Base-by-base conservation (phyloP, 2,329 filamentous ascomycete genomes). In the Apiospora hydei region DNA sequence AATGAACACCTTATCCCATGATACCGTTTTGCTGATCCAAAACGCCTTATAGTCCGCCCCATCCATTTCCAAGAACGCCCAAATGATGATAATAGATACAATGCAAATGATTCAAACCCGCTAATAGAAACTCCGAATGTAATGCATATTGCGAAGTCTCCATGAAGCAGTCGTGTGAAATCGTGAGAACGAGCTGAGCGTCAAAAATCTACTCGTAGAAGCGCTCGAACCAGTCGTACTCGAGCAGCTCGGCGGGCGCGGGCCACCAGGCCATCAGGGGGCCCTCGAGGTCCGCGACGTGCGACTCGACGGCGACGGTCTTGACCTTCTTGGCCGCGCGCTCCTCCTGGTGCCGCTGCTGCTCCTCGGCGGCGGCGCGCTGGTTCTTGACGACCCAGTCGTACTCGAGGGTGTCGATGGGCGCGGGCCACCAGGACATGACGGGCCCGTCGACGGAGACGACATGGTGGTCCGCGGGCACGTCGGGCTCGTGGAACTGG, bases 251-350 rank as follows among this genome's bases (percentile, higher is more conserved):
- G 11, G 75, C 57, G 0, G 77, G 74, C 47, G 73, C 75, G 3
- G 78, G 78, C 78, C 78, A 80, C 78, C 78, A 80, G 4, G 76
- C 74, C 78, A 80, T 80, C 67, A 76, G n/a, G 18, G 77, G 73
- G 0, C 78, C 78, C 14, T 74, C 71, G 67, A 78, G 74, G 18
- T 75, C 72, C 14, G 70, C 53, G 26, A 75, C 67, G 44, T 76
- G 74, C 8, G 44, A 41, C 13, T 71, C 71, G 49, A 72, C 71
- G 24, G 69, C 53, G 18, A 72, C 57, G 43, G 30, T 49, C 30
- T 71, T 57, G 51, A 21, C 13, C 30, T 30, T 51, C 47, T 61
- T 24, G 30, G 44, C 70, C 14, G 64, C 69, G 57, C 72, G 70
- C 24, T 67, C 72, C 57, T 61, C 69, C 21, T 38, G 18, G 34